Evolutionary conservation across 345 rosid species (phyloP), one percentile per base, ranked within the genome.

Genomic region (Viola odorata): DNA sequence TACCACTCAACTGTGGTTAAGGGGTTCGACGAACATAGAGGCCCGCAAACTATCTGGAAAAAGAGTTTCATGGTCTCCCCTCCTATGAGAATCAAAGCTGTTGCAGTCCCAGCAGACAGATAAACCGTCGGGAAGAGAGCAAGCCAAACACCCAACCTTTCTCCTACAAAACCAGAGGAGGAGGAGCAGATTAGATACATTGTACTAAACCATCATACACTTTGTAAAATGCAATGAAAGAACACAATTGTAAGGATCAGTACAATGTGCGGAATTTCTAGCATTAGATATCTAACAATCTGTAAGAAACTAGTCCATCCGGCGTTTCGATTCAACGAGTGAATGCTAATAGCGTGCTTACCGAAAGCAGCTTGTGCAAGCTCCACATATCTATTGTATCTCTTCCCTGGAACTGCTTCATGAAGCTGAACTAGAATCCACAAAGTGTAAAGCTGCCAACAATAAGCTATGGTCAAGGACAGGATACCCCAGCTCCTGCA

Each of bases 321-420:
- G 32, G 32, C 32, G 2, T 23, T 23, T 23, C 32, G 2, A 23
- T 23, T 23, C 32, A 2, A 23, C 32, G 32, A 23, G 32, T 23
- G 32, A 23, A 23, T 23, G 32, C 32, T 23, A 23, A 2, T 23
- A 23, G 2, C 2, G 32, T 23, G 32, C 81, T 80, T 72, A 92
- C 98, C 98, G 57, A 92, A 92, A 54, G 98, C 98, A 62, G 98
- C 96, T 74, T 89, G 89, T 45, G 98, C 96, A 53, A 92, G 96
- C 70, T 92, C 96, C 39, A 92, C 98, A 45, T 89, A 92, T 79
- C 98, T 75, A 79, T 89, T 89, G 78, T 92, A 92, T 37, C 98
- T 79, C 77, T 89, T 92, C 45, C 96, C 96, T 0, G 98, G 96
- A 61, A 92, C 96, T 14, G 98, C 96, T 80, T 92, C 98, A 37